Percentiles rank a stretch among this genome's conserved stretches.
These are phyloP conservation scores for Corchorus olitorius DNA, from an alignment of 345 rosid genomes.

Conservation along the genomic window DNA sequence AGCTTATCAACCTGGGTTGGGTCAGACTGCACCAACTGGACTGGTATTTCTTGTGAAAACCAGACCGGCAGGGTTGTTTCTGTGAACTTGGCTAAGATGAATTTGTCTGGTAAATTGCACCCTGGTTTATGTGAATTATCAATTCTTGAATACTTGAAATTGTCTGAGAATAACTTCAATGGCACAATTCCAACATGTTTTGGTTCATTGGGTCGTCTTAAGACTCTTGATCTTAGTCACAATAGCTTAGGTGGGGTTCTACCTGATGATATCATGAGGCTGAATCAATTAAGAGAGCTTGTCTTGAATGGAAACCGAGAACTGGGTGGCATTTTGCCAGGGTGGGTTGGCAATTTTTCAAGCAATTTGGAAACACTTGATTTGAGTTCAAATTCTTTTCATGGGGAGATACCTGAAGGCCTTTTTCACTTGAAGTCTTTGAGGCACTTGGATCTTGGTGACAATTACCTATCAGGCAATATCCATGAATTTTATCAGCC, in stretches of 20 bases:
- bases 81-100: constrained; percentile 51
- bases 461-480: constrained; percentile 62
- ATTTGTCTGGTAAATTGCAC: constrained; percentile 64
- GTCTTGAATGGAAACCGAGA: constrained; percentile 54
- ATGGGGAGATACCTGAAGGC: constrained; percentile 63
- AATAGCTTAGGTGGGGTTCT: constrained; percentile 60
- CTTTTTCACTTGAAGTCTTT: constrained; percentile 54
- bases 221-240: constrained; percentile 65
- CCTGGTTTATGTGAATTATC: constrained; percentile 61
- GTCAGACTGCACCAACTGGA: constrained; percentile 74
- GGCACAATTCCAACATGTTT: constrained; percentile 70
- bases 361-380: constrained; percentile 65
- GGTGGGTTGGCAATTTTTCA: constrained; percentile 69
- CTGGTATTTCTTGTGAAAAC: constrained; percentile 63
- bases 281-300: constrained; percentile 58
- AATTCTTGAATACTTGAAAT: constrained; percentile 50
- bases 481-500: constrained; percentile 65
- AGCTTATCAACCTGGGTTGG: constrained; percentile 66
- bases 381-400: constrained; percentile 67
- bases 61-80: constrained; percentile 63
- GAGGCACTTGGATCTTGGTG: constrained; percentile 61
- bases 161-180: constrained; percentile 58
- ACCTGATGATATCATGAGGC: constrained; percentile 50
- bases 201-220: constrained; percentile 54
- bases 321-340: constrained; percentile 60